A percentile compares a stretch with the other conserved stretches of the same genome.
These are phyloP conservation scores for Carex littledalei DNA, from an alignment of 176 grass and related monocot genomes.

Conservation along the genomic window DNA sequence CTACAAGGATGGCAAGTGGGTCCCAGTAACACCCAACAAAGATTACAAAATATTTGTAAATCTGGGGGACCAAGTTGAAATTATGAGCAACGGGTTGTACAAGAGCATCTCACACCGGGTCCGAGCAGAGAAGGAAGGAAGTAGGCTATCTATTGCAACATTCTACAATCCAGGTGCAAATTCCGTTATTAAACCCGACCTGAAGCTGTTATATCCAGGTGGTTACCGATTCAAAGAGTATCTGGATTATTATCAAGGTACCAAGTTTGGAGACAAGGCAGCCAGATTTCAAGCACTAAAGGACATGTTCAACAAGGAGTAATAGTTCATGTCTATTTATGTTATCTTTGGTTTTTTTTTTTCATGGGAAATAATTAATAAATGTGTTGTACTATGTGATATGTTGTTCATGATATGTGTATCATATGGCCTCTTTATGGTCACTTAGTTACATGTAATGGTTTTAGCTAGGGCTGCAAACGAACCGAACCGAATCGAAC, in stretches of 20 bases:
- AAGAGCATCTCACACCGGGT: conserved; percentile 68
- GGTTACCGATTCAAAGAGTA: conserved; percentile 74
- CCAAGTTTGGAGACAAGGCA: conserved; percentile 72
- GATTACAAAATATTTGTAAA: conserved; percentile 60
- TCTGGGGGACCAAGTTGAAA: conserved; percentile 85
- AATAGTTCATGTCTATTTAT: background rate
- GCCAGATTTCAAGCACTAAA: conserved; percentile 56
- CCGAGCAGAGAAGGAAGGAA: conserved; percentile 17
- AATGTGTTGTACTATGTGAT: background rate
- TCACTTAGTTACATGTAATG: conserved; percentile 1
- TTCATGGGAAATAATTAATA: background rate
- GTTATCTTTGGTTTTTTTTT: background rate
- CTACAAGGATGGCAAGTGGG: conserved; percentile 37
- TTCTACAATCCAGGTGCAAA: conserved; percentile 72
- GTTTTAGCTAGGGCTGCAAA: background rate
- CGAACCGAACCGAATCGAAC: too few relatives aligned
- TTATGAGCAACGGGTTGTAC: conserved; percentile 70
- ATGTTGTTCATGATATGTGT: background rate
- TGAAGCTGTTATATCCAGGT: conserved; percentile 39
- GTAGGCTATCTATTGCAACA: conserved; percentile 66
- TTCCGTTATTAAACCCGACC: conserved; percentile 40
- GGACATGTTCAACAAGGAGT: conserved; percentile 26
- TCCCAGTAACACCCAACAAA: conserved; percentile 42
- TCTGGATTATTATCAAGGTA: conserved; percentile 63
- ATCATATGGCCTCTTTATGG: background rate